phyloP scores from a whole-genome alignment of 2,329 filamentous ascomycete species.

The Aureobasidium sp. region DNA sequence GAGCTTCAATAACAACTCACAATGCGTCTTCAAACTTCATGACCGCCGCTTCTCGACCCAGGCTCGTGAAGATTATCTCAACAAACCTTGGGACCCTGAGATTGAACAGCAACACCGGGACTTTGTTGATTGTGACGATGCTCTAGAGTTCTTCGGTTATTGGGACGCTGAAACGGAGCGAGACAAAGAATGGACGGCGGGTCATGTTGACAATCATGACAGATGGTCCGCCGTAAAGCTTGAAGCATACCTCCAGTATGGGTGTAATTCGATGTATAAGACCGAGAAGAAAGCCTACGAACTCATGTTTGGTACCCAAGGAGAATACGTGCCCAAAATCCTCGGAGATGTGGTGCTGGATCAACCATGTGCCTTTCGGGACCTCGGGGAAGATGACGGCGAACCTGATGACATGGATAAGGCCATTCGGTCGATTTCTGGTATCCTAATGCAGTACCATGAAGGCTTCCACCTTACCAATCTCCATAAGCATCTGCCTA shows the following conservation, averaged over 20 bases:
- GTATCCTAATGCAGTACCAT: neutral
- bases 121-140: neutral
- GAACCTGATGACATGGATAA: neutral
- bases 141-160: neutral
- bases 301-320: neutral
- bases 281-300: constrained; percentile 7
- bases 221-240: neutral
- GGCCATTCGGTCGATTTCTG: neutral
- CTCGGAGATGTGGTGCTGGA: neutral
- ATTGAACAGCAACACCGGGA: neutral
- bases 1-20: neutral
- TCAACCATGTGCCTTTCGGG: neutral
- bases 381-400: neutral
- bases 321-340: neutral
- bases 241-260: neutral
- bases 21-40: constrained; percentile 3
- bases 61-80: neutral
- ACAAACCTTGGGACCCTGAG: neutral
- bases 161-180: constrained; percentile 1
- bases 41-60: constrained; percentile 2
- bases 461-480: constrained; percentile 1
- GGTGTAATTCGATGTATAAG: neutral
- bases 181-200: neutral
- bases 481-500: neutral
- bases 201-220: neutral